A percentile compares a stretch with the other conserved stretches of the same genome.
Evolutionary conservation across 2,329 filamentous ascomycete genomes (phyloP).

Genomic region (Graphilbum fragrans): DNA sequence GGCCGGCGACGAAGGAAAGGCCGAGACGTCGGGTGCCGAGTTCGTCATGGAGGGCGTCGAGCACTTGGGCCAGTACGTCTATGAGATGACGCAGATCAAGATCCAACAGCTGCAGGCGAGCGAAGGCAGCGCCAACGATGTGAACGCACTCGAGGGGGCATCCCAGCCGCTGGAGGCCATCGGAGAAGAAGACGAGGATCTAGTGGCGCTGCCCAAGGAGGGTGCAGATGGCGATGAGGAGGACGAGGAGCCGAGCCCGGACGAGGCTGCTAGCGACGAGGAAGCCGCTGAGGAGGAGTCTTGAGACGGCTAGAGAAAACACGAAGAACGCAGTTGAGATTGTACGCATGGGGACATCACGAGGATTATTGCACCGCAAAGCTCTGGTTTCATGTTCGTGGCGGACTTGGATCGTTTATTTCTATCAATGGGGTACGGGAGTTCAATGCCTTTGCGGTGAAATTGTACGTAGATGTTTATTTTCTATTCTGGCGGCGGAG

Average conservation of each 20-base stretch:
- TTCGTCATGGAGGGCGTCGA: constrained; percentile 82
- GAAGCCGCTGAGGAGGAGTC: not conserved
- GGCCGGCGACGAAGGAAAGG: constrained; percentile 41
- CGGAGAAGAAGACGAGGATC: constrained; percentile 4
- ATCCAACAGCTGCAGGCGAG: constrained; percentile 35
- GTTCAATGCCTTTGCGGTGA: no score
- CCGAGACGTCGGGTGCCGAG: constrained; percentile 43
- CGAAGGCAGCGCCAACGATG: not conserved
- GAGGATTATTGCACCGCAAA: no score
- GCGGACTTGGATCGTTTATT: no score
- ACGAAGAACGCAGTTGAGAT: no score
- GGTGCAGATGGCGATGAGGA: constrained; percentile 1
- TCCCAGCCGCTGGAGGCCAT: not conserved
- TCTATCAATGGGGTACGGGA: no score
- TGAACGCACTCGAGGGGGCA: not conserved
- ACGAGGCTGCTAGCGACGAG: not conserved
- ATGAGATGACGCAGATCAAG: constrained; percentile 73
- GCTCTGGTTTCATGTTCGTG: no score
- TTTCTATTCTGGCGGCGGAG: no score
- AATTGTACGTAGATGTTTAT: no score
- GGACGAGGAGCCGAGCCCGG: not conserved
- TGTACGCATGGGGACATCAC: no score
- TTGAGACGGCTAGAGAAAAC: no score
- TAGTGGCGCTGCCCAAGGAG: constrained; percentile 7
- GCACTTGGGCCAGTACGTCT: constrained; percentile 92